Evolutionary conservation across 768 basidiomycete species (phyloP).

Genomic region (Pleurotus eryngii): DNA sequence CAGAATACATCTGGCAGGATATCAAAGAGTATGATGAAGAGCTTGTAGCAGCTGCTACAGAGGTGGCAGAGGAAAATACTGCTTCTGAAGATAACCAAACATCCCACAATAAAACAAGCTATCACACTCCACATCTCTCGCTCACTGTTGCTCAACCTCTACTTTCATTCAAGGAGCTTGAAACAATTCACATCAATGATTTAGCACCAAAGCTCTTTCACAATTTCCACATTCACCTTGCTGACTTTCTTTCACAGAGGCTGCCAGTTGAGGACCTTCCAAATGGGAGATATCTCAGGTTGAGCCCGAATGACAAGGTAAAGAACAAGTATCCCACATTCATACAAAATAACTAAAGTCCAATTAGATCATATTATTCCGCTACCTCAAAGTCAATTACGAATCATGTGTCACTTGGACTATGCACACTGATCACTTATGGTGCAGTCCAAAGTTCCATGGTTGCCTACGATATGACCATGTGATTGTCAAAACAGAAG

Average conservation of each 20-base stretch:
- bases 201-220: not conserved
- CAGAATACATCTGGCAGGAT: not conserved
- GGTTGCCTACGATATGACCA: conserved; percentile 20
- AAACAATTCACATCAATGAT: not conserved
- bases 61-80: too few species aligned
- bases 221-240: not conserved
- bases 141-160: conserved; percentile 1
- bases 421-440: conserved; percentile 21
- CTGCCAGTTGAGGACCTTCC: not conserved
- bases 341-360: too few species aligned
- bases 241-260: not conserved
- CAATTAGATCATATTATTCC: not conserved
- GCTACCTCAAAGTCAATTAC: conserved; percentile 17
- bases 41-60: not conserved
- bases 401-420: conserved; percentile 24
- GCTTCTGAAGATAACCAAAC: too few species aligned
- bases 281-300: not conserved
- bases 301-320: not conserved
- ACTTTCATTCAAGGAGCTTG: not conserved
- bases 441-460: conserved; percentile 27
- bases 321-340: not conserved
- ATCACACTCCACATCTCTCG: not conserved
- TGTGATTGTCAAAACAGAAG: conserved; percentile 20
- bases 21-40: not conserved
- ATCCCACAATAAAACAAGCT: not conserved